phyloP scores from a whole-genome alignment of 2,329 filamentous ascomycete genomes.

The Bipolaris cookei region DNA sequence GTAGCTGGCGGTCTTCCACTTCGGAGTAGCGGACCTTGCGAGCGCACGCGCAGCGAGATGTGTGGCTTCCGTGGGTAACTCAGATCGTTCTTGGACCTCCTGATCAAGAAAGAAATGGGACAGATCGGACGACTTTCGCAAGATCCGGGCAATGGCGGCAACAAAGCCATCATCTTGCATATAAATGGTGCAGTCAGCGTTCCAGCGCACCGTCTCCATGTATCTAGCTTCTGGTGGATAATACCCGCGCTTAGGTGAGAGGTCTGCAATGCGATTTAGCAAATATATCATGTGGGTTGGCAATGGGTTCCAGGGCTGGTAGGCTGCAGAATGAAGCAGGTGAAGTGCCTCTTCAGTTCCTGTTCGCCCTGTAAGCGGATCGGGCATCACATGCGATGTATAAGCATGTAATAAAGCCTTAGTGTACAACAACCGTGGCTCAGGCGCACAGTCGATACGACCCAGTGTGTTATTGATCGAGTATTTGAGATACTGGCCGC shows the following conservation, averaged over 20 bases:
- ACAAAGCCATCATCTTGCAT: conserved; percentile 46
- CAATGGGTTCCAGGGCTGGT: conserved; percentile 49
- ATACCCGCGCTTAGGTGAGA: conserved; percentile 48
- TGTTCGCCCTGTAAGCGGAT: conserved; percentile 64
- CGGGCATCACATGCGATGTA: conserved; percentile 65
- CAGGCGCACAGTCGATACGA: conserved; percentile 63
- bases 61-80: neutral
- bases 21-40: neutral
- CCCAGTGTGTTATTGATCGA: conserved; percentile 62
- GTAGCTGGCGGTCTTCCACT: neutral
- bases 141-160: conserved; percentile 21
- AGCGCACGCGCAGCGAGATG: conserved; percentile 32
- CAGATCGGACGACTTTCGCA: conserved; percentile 17
- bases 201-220: conserved; percentile 46
- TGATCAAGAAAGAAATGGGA: conserved; percentile 10
- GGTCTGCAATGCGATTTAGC: conserved; percentile 35
- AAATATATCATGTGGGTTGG: neutral
- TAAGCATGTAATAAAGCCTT: conserved; percentile 67
- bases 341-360: conserved; percentile 66
- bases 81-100: neutral
- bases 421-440: conserved; percentile 61
- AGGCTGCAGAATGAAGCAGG: conserved; percentile 57
- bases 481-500: conserved; percentile 57
- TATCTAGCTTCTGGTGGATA: conserved; percentile 34
- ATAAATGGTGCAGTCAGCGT: conserved; percentile 22